Evolutionary conservation across 495 filamentous ascomycete genomes (phyloP).

Genomic region (Aspergillus ostianus): DNA sequence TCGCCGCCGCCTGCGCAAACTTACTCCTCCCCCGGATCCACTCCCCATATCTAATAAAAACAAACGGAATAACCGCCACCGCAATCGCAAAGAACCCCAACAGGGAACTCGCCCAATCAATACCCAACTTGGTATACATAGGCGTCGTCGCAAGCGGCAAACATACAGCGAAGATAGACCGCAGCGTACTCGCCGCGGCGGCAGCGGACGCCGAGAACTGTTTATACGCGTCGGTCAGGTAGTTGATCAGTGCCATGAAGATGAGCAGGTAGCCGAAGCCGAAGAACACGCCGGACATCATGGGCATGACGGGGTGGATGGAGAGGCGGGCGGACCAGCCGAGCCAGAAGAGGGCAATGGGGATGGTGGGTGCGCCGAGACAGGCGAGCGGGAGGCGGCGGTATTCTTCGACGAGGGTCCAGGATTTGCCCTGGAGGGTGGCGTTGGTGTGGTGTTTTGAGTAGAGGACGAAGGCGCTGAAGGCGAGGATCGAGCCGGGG

Average conservation of each 20-base stretch:
- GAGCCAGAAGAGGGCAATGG: conserved; percentile 59
- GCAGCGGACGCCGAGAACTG: conserved; percentile 26
- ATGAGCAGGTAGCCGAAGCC: conserved; percentile 50
- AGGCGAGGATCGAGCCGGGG: conserved; percentile 25
- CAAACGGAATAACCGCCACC: conserved; percentile 43
- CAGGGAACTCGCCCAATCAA: conserved; percentile 55
- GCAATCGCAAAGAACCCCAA: conserved; percentile 41
- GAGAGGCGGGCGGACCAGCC: conserved; percentile 48
- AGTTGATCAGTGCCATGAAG: conserved; percentile 49
- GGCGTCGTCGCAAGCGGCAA: conserved; percentile 58
- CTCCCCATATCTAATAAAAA: conserved; percentile 36
- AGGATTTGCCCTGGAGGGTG: conserved; percentile 17
- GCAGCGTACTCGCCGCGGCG: conserved; percentile 36
- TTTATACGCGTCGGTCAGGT: conserved; percentile 52
- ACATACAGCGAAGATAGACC: conserved; percentile 53
- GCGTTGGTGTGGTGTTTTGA: conserved; percentile 26
- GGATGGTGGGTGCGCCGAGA: conserved; percentile 50
- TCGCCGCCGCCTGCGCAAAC: conserved; percentile 11
- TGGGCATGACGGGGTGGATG: conserved; percentile 49
- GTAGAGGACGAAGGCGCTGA: conserved; percentile 27
- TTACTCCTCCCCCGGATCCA: conserved; percentile 26
- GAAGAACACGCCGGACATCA: conserved; percentile 47
- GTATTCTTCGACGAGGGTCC: conserved; percentile 52
- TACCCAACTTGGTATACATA: conserved; percentile 56
- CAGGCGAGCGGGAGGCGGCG: conserved; percentile 56